phyloP scores from a whole-genome alignment of 805 yeast genomes.

The Dipodascopsis tothii region DNA sequence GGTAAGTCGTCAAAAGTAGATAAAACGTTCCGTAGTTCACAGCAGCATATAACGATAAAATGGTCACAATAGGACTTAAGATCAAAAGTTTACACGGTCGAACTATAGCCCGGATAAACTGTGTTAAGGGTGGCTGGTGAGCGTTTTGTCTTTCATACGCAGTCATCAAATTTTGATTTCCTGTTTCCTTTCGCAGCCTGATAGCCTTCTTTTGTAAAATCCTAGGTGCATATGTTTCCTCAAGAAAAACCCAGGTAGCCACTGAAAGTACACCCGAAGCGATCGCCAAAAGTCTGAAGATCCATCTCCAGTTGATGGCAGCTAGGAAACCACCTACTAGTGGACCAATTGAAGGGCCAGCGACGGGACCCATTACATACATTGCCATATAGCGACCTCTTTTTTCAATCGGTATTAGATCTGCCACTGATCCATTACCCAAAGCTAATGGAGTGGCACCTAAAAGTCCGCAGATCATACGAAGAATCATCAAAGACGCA shows the following conservation, averaged over 20 bases:
- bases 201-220: conserved; percentile 43
- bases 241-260: conserved; percentile 39
- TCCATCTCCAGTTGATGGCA: conserved; percentile 55
- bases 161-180: conserved; percentile 51
- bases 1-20: conserved; percentile 48
- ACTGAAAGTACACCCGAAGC: conserved; percentile 45
- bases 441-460: conserved; percentile 62
- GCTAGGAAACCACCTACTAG: conserved; percentile 49
- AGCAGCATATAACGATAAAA: conserved; percentile 58
- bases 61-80: conserved; percentile 57
- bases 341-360: conserved; percentile 49
- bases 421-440: conserved; percentile 65
- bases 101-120: conserved; percentile 36
- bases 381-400: conserved; percentile 52
- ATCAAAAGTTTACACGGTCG: conserved; percentile 49
- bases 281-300: conserved; percentile 50
- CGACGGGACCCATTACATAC: conserved; percentile 52
- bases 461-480: conserved; percentile 56
- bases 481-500: conserved; percentile 49
- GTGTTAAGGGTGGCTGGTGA: conserved; percentile 20
- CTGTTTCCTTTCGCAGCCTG: conserved; percentile 45
- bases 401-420: conserved; percentile 40
- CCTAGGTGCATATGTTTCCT: conserved; percentile 55
- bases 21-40: conserved; percentile 61
- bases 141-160: conserved; percentile 39